A percentile compares a stretch with the other conserved stretches of the same genome.
These are phyloP conservation scores for Aspergillus sp. DNA, from an alignment of 2,329 filamentous ascomycete species.

Conservation along the genomic window DNA sequence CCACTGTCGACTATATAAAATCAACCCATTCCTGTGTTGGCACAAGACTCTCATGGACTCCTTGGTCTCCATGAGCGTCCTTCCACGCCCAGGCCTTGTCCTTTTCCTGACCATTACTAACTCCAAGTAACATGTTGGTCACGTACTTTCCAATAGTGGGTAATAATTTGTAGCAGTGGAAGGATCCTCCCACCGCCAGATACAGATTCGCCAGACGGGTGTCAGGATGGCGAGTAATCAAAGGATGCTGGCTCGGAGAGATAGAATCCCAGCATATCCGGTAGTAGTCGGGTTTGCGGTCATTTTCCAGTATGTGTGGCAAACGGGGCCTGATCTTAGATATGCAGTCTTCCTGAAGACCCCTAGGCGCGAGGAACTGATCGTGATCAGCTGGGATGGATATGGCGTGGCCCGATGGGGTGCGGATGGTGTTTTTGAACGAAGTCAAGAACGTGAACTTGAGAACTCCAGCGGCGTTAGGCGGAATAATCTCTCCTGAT, in stretches of 20 bases:
- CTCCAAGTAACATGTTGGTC: constrained; percentile 37
- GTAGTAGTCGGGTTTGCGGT: constrained; percentile 40
- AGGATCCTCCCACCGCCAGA: constrained; percentile 61
- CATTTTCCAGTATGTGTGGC: constrained; percentile 28
- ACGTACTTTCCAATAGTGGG: constrained; percentile 60
- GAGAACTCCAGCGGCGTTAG: constrained; percentile 49
- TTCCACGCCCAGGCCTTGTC: constrained; percentile 25
- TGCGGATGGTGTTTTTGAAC: constrained; percentile 53
- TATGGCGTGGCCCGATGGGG: constrained; percentile 50
- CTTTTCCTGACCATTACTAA: constrained; percentile 40
- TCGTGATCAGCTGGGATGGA: constrained; percentile 47
- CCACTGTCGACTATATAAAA: constrained; percentile 1
- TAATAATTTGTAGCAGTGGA: constrained; percentile 65
- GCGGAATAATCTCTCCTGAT: constrained; percentile 46
- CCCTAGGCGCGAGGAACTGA: constrained; percentile 42
- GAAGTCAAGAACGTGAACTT: constrained; percentile 63
- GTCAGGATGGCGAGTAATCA: constrained; percentile 55
- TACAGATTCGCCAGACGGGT: constrained; percentile 52
- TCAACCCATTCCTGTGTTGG: constrained; percentile 25
- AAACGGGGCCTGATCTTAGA: constrained; percentile 20
- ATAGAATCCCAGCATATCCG: constrained; percentile 59
- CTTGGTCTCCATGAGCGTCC: constrained; percentile 8
- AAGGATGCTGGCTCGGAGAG: constrained; percentile 61
- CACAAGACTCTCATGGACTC: constrained; percentile 28
- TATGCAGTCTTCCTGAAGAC: constrained; percentile 44